These are phyloP conservation scores for Xylaria flabelliformis DNA, from an alignment of 495 filamentous ascomycete species.

Conservation along the genomic window DNA sequence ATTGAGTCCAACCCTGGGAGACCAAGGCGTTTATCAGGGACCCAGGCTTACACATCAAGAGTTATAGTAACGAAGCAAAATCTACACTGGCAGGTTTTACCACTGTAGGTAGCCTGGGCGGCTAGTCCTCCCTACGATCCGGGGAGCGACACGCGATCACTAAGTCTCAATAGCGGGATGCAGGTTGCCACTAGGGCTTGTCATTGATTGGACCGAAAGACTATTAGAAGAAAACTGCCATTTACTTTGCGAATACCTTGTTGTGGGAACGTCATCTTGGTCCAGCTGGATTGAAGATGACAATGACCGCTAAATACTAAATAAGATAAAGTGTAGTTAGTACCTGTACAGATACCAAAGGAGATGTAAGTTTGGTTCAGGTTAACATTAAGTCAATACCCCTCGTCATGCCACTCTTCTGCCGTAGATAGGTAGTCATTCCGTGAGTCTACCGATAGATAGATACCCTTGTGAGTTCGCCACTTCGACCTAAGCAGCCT, in stretches of 20 bases:
- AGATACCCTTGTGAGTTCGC: neutral
- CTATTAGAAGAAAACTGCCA: neutral
- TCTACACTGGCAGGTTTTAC: neutral
- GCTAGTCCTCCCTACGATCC: conserved; percentile 8
- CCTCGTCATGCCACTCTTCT: neutral
- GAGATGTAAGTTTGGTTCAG: neutral
- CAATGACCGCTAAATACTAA: neutral
- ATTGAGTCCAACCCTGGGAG: neutral
- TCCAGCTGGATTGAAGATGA: neutral
- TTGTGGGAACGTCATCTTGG: conserved; percentile 1
- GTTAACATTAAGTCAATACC: neutral
- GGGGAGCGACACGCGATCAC: neutral
- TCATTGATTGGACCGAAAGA: conserved; percentile 13
- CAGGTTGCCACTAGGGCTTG: neutral
- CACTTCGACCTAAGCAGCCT: neutral
- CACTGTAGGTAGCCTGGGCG: neutral
- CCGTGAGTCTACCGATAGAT: neutral
- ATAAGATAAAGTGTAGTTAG: neutral
- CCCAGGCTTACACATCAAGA: neutral
- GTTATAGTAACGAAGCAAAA: neutral
- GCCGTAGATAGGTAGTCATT: neutral
- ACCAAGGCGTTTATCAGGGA: neutral
- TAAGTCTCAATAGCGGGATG: conserved; percentile 22
- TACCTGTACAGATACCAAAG: neutral
- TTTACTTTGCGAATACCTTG: neutral